Percentiles rank a stretch among this genome's conserved stretches.
phyloP scores from a whole-genome alignment of 495 filamentous ascomycete species.

The Sordaria brevicollis region DNA sequence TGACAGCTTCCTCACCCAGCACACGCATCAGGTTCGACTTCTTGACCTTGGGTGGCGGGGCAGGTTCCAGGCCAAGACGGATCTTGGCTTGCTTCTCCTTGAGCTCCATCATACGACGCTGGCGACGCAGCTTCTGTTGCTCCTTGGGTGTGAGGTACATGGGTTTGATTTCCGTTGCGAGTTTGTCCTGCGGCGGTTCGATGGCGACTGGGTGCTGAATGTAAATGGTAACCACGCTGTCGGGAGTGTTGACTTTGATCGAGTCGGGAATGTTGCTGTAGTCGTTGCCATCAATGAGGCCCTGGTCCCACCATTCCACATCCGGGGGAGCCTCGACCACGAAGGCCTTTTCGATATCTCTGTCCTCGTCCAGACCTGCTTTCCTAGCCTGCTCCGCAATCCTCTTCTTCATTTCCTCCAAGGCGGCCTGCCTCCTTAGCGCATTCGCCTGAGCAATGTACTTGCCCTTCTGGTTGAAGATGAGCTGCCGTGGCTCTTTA shows the following conservation, averaged over 20 bases:
- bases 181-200: slow-evolving; percentile 82
- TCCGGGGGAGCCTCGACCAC: slow-evolving; percentile 75
- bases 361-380: slow-evolving; percentile 81
- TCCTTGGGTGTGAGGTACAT: slow-evolving; percentile 90
- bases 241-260: slow-evolving; percentile 65
- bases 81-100: slow-evolving; percentile 97
- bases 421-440: slow-evolving; percentile 69
- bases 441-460: slow-evolving; percentile 90
- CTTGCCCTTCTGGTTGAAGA: slow-evolving; percentile 96
- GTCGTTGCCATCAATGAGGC: slow-evolving; percentile 58
- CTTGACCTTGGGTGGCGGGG: slow-evolving; percentile 89
- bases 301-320: slow-evolving; percentile 98
- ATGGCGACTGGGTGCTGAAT: slow-evolving; percentile 91
- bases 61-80: slow-evolving; percentile 75
- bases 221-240: slow-evolving; percentile 79
- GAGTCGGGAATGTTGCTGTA: slow-evolving; percentile 58
- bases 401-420: slow-evolving; percentile 89
- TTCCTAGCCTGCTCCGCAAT: slow-evolving; percentile 80
- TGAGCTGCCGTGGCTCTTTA: slow-evolving; percentile 59
- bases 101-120: slow-evolving; percentile 79
- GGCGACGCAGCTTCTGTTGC: slow-evolving; percentile 81
- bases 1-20: slow-evolving; percentile 92
- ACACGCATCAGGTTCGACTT: slow-evolving; percentile 95
- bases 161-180: slow-evolving; percentile 67
- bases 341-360: slow-evolving; percentile 82